Percentiles rank a stretch among this genome's conserved stretches.
Evolutionary conservation across 2,329 filamentous ascomycete genomes (phyloP).

Genomic region (Aspergillus sp.): DNA sequence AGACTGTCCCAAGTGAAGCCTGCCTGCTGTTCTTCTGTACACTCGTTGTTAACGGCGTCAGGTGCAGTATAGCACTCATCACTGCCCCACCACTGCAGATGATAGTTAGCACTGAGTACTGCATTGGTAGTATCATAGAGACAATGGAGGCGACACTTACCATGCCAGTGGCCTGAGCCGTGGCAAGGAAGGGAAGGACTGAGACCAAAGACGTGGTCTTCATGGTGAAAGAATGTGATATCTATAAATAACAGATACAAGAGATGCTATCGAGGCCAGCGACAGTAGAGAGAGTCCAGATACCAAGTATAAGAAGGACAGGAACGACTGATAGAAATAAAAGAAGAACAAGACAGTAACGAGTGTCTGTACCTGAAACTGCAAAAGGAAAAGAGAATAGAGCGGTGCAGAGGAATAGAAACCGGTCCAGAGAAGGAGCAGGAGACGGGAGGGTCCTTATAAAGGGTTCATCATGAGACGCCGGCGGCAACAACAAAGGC

Average conservation of each 20-base stretch:
- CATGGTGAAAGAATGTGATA: constrained; percentile 30
- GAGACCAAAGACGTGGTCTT: constrained; percentile 25
- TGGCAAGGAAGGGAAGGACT: constrained; percentile 44
- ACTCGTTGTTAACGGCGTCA: constrained; percentile 73
- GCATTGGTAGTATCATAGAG: background rate
- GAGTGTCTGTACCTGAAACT: constrained; percentile 34
- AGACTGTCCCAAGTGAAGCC: constrained; percentile 75
- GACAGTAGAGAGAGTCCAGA: background rate
- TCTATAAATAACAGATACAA: background rate
- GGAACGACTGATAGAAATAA: constrained; percentile 1
- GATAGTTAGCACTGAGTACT: constrained; percentile 1
- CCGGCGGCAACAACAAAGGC: constrained; percentile 4
- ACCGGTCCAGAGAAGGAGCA: constrained; percentile 27
- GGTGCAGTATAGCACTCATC: constrained; percentile 64
- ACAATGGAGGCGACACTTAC: constrained; percentile 34
- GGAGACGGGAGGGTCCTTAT: constrained; percentile 21
- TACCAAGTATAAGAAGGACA: background rate
- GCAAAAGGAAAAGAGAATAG: constrained; percentile 22
- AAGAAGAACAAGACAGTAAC: constrained; percentile 35
- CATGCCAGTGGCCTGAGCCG: constrained; percentile 46
- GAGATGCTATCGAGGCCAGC: constrained; percentile 11
- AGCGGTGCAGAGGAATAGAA: constrained; percentile 25
- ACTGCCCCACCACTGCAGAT: constrained; percentile 48
- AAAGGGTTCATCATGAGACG: constrained; percentile 5
- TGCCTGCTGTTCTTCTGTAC: constrained; percentile 64